Conservation (phyloP, 805 yeast species). For the Kodamaea hsintzibuensis region DNA sequence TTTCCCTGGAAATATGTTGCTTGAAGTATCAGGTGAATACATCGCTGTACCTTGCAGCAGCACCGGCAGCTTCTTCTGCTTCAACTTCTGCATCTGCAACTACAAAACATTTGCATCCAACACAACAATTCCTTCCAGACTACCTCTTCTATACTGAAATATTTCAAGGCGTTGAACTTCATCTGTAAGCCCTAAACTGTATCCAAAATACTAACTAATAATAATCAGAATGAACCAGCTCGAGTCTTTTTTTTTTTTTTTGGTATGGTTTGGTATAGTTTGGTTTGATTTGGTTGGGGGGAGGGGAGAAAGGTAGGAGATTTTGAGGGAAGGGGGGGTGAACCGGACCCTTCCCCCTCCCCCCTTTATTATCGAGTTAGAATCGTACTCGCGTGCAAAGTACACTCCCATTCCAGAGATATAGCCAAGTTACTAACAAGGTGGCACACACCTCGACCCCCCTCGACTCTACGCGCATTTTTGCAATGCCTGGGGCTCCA, state of each 20-base stretch:
- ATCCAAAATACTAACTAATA: background rate
- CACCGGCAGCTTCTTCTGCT: background rate
- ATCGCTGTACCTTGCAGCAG: background rate
- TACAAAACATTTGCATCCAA: background rate
- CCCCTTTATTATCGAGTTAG: background rate
- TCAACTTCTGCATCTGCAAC: background rate
- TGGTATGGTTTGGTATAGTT: background rate
- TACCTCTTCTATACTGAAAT: background rate
- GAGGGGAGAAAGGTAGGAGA: background rate
- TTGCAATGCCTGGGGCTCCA: background rate
- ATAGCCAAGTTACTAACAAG: background rate
- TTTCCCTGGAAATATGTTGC: background rate
- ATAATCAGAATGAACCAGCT: background rate
- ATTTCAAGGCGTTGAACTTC: background rate
- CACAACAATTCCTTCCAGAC: background rate
- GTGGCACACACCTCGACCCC: background rate
- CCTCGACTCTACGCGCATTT: background rate
- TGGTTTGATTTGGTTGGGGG: background rate
- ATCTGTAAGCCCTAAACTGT: background rate
- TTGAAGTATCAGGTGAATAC: background rate
- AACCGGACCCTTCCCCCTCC: background rate
- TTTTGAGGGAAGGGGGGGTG: background rate
- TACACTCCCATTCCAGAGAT: background rate
- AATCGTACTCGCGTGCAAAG: background rate
- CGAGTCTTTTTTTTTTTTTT: background rate